phyloP scores from a whole-genome alignment of 257 asterid species.

The Gentiana macrophylla region DNA sequence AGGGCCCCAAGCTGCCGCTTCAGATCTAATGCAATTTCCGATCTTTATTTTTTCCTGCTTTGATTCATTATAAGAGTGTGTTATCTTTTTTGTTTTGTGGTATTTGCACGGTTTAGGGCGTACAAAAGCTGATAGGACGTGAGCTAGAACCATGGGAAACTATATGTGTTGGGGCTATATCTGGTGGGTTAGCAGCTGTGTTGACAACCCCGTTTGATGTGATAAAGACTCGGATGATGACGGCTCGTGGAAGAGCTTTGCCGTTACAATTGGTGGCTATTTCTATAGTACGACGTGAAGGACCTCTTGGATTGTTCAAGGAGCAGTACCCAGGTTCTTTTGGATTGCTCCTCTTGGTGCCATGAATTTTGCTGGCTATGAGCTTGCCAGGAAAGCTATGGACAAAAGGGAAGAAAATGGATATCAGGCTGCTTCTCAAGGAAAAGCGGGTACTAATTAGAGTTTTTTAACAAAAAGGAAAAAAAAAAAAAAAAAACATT shows the following conservation, averaged over 20 bases:
- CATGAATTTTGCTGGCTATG: slow-evolving; percentile 81
- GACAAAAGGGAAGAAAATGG: slow-evolving; percentile 38
- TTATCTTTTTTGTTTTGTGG: not conserved
- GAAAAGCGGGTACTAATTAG: slow-evolving; percentile 1
- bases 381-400: slow-evolving; percentile 70
- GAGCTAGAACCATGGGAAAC: slow-evolving; percentile 79
- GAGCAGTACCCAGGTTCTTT: slow-evolving; percentile 75
- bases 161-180: slow-evolving; percentile 70
- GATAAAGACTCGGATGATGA: slow-evolving; percentile 79
- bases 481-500: too few relatives aligned
- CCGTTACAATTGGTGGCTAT: slow-evolving; percentile 37
- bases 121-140: slow-evolving; percentile 42
- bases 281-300: slow-evolving; percentile 49
- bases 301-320: slow-evolving; percentile 61
- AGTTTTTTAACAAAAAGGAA: too few relatives aligned
- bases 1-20: too few relatives aligned
- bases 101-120: slow-evolving; percentile 35
- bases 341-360: slow-evolving; percentile 93
- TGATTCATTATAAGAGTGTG: not conserved
- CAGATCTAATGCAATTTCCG: too few relatives aligned
- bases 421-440: slow-evolving; percentile 18
- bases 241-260: slow-evolving; percentile 39
- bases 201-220: slow-evolving; percentile 76
- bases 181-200: slow-evolving; percentile 77
- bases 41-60: not conserved